Evolutionary conservation across 805 yeast species (phyloP), one percentile per base, ranked within the genome.

Genomic region (Cyberlindnera mississippiensis): DNA sequence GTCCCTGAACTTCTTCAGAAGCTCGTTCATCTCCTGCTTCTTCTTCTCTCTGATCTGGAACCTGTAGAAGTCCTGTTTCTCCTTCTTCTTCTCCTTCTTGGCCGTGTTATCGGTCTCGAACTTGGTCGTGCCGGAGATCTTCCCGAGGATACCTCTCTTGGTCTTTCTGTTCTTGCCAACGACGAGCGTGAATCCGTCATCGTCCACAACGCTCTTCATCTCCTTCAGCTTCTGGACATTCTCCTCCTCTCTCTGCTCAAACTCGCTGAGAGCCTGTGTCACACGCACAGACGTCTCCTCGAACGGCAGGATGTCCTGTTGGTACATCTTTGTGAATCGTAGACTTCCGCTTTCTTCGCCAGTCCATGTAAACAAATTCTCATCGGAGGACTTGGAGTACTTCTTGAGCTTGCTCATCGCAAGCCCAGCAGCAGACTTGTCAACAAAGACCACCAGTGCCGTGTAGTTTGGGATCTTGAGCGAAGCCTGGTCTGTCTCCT

Each of bases 41-140:
- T 90, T 91, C 57, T 79, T 76, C 62, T 93, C 96, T 64, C 99
- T 81, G 52, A 93, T 77, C 69, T 93, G 99, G 78, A 90, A 93
- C 56, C 96, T 75, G 71, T 93, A 93, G 71, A 93, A 93, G 66
- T 95, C 98, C 51, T 76, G 73, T 69, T 90, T 87, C 55, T 86
- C 90, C 59, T 80, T 80, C 63, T 75, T 78, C 63, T 82, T 80
- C 66, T 74, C 69, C 62, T 76, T 83, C 40, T 70, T 65, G 45
- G 66, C 51, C 24, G 40, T 54, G 29, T 40, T 51, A 33, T 46
- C 42, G 53, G 55, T 55, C 41, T 53, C 49, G 57, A 67, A 63
- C 27, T 67, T 64, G 19, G 65, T 62, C 4, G 73, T 67, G 24
- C 59, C 51, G 49, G 67, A 64, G 44, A 67, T 74, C 55, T 76